These are phyloP conservation scores for Suhomyces canberraensis DNA, from an alignment of 805 yeast genomes.

Conservation along the genomic window DNA sequence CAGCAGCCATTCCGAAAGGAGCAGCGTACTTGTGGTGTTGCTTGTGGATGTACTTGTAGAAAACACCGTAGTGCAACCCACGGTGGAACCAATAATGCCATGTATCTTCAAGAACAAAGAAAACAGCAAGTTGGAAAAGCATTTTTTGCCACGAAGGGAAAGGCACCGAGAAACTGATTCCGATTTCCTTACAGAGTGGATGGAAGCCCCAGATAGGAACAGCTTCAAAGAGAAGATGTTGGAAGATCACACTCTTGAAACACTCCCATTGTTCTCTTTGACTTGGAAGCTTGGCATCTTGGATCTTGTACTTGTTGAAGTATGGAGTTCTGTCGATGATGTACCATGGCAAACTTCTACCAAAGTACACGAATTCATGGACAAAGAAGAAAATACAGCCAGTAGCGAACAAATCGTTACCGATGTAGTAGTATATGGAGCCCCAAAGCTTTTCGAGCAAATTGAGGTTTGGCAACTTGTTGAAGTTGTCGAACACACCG, in stretches of 20 bases:
- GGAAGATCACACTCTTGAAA: constrained; percentile 73
- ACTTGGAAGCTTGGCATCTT: constrained; percentile 78
- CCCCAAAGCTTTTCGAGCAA: constrained; percentile 80
- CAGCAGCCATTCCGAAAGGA: constrained; percentile 96
- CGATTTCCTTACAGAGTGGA: constrained; percentile 79
- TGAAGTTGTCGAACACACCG: constrained; percentile 22
- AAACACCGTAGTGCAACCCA: constrained; percentile 79
- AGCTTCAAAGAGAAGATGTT: constrained; percentile 91
- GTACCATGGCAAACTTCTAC: constrained; percentile 90
- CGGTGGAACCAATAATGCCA: constrained; percentile 99
- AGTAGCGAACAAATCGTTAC: constrained; percentile 88
- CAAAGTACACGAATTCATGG: constrained; percentile 89
- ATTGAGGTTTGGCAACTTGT: constrained; percentile 34
- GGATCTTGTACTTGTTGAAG: constrained; percentile 85
- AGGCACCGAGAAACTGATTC: constrained; percentile 77
- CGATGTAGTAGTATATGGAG: constrained; percentile 77
- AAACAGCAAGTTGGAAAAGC: constrained; percentile 62
- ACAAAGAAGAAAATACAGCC: constrained; percentile 78
- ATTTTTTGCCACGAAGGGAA: constrained; percentile 69
- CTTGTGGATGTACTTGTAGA: constrained; percentile 92
- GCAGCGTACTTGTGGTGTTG: constrained; percentile 98
- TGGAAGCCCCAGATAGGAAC: constrained; percentile 97
- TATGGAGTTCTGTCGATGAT: constrained; percentile 81
- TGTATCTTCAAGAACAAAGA: constrained; percentile 84
- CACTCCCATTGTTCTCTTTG: constrained; percentile 91